A percentile compares a stretch with the other conserved stretches of the same genome.
phyloP scores from a whole-genome alignment of 2,329 filamentous ascomycete genomes.

The Fusarium compactum region DNA sequence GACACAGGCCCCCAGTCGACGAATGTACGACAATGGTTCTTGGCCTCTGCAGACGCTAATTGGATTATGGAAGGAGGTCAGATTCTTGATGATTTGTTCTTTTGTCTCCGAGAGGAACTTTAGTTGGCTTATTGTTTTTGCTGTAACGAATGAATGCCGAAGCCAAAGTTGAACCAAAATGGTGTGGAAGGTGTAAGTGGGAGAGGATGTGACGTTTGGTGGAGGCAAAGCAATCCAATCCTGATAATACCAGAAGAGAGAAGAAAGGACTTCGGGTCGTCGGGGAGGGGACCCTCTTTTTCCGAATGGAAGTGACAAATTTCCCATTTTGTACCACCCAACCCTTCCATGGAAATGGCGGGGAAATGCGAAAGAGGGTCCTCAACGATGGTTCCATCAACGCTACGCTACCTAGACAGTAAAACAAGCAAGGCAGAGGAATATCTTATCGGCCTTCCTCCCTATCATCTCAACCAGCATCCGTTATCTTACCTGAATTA shows the following conservation, averaged over 20 bases:
- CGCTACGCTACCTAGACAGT: background rate
- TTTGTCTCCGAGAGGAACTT: slow-evolving; percentile 16
- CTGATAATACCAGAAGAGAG: slow-evolving; percentile 13
- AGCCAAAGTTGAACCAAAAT: background rate
- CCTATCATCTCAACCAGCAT: background rate
- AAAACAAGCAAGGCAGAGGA: background rate
- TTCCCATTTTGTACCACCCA: slow-evolving; percentile 7
- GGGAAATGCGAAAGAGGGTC: slow-evolving; percentile 33
- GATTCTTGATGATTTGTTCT: slow-evolving; percentile 26
- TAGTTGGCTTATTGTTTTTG: slow-evolving; percentile 7
- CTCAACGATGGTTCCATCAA: background rate
- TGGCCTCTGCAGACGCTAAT: slow-evolving; percentile 28
- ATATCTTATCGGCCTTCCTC: background rate
- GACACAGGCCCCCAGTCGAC: slow-evolving; percentile 41
- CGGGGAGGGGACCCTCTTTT: slow-evolving; percentile 37
- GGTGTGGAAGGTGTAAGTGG: slow-evolving; percentile 23
- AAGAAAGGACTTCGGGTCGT: slow-evolving; percentile 42
- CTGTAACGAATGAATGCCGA: slow-evolving; percentile 16
- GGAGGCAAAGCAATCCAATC: slow-evolving; percentile 16
- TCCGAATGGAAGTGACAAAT: slow-evolving; percentile 22
- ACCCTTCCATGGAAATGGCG: slow-evolving; percentile 15
- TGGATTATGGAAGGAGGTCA: slow-evolving; percentile 28
- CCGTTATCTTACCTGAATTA: background rate
- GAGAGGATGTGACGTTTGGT: slow-evolving; percentile 37
- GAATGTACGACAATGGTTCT: slow-evolving; percentile 24